A percentile compares a stretch with the other conserved stretches of the same genome.
Evolutionary conservation across 306 rosid species (phyloP).

Genomic region (Vigna radiata): DNA sequence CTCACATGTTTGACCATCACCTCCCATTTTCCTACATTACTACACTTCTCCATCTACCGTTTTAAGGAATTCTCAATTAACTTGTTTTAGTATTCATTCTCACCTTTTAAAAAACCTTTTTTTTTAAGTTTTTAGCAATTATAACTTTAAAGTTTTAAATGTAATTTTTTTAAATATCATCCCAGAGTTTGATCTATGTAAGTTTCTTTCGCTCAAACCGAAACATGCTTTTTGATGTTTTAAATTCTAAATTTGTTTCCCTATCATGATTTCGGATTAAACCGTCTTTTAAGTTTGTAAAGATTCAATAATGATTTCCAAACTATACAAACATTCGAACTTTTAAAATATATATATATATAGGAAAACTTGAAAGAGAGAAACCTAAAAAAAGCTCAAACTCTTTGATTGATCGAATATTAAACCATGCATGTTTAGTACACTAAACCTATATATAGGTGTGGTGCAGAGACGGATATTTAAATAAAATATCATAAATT

Average conservation of each 20-base stretch:
- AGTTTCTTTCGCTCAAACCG: too few species aligned
- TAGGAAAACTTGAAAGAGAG: background rate
- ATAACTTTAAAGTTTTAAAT: background rate
- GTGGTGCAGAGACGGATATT: background rate
- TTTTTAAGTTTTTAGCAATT: too few species aligned
- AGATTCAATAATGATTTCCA: background rate
- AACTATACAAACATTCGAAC: background rate
- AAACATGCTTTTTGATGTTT: background rate
- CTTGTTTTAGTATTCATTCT: background rate
- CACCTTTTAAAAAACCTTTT: too few species aligned
- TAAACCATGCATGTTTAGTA: background rate
- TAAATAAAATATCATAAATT: too few species aligned
- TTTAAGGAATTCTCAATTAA: background rate
- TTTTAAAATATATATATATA: background rate
- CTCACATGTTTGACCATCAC: slow-evolving; percentile 27
- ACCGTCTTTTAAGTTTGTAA: background rate
- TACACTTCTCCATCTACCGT: background rate
- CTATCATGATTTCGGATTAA: background rate
- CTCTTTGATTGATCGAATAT: background rate
- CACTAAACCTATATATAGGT: background rate
- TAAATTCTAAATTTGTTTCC: background rate
- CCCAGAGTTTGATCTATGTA: too few species aligned
- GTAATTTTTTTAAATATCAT: too few species aligned
- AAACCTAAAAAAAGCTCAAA: background rate
- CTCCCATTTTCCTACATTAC: slow-evolving; percentile 9